phyloP scores from a whole-genome alignment of 139 green algal genomes.

The Chlorella sp. region DNA sequence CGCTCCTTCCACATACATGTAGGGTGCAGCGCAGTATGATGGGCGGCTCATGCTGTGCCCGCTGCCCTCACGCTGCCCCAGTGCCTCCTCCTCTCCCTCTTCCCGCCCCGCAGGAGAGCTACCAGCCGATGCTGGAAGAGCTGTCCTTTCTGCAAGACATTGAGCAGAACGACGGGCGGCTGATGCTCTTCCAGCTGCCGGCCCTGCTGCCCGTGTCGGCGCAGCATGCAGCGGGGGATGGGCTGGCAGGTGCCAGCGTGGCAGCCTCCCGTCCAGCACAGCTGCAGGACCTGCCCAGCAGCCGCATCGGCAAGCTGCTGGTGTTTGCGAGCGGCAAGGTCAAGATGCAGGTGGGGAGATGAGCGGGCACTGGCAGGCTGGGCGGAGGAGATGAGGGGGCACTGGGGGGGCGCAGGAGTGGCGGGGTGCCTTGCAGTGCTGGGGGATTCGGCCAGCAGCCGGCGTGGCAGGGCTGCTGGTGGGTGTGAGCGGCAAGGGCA shows the following conservation, averaged over 20 bases:
- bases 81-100: background rate
- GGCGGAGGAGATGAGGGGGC: background rate
- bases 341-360: conserved; percentile 75
- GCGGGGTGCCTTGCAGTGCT: too few relatives aligned
- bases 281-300: conserved; percentile 21
- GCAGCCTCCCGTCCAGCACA: background rate
- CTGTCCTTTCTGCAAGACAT: conserved; percentile 35
- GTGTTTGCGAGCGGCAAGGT: conserved; percentile 71
- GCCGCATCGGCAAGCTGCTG: conserved; percentile 41
- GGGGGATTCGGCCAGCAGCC: too few relatives aligned
- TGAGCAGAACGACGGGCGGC: conserved; percentile 36
- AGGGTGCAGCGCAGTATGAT: too few relatives aligned
- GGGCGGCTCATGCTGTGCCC: too few relatives aligned
- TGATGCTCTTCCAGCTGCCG: conserved; percentile 75
- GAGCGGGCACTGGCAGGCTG: background rate
- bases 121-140: conserved; percentile 54
- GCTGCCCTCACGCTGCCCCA: background rate
- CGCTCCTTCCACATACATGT: too few relatives aligned
- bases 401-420: background rate
- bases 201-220: conserved; percentile 50
- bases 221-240: background rate
- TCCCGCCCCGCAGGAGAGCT: conserved; percentile 42
- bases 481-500: too few relatives aligned
- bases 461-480: too few relatives aligned
- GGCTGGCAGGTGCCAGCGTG: background rate